Evolutionary conservation across 1,284 basidiomycete species (phyloP).

Genomic region (Tylopilus sp.): DNA sequence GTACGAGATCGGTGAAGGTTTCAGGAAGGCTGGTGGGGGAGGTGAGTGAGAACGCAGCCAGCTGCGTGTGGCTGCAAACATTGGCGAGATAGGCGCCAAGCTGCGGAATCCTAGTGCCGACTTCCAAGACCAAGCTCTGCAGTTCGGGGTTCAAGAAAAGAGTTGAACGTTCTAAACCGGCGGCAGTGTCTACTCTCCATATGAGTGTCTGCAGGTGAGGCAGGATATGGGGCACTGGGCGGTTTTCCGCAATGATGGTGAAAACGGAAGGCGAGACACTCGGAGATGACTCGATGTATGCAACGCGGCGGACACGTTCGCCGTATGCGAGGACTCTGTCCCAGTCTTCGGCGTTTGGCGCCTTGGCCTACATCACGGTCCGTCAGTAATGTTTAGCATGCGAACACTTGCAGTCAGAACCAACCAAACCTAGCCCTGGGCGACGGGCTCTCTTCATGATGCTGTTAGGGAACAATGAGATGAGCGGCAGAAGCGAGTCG

Average conservation of each 20-base stretch:
- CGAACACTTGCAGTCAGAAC: conserved; percentile 32
- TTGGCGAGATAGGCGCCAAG: conserved; percentile 59
- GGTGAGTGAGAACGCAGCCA: conserved; percentile 63
- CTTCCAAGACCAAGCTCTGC: conserved; percentile 56
- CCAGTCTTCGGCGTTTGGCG: conserved; percentile 66
- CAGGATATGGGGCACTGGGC: conserved; percentile 59
- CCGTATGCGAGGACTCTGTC: conserved; percentile 58
- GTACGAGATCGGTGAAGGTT: conserved; percentile 60
- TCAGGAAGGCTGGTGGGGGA: conserved; percentile 66
- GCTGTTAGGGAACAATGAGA: conserved; percentile 63
- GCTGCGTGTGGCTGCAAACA: conserved; percentile 54
- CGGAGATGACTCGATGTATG: conserved; percentile 64
- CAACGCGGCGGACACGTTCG: conserved; percentile 59
- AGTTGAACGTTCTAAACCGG: conserved; percentile 57
- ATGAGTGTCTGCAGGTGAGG: conserved; percentile 63
- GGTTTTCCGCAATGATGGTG: conserved; percentile 56
- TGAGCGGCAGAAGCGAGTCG: conserved; percentile 66
- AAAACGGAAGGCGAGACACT: conserved; percentile 63
- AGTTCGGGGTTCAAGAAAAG: conserved; percentile 63
- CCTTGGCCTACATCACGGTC: conserved; percentile 44
- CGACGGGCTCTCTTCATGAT: conserved; percentile 64
- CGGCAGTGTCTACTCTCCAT: conserved; percentile 66
- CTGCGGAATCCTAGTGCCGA: conserved; percentile 53
- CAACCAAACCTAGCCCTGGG: conserved; percentile 70
- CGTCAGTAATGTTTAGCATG: conserved; percentile 9